Conservation (phyloP, 257 asterid genomes). For the Solanum ahanhuiri region DNA sequence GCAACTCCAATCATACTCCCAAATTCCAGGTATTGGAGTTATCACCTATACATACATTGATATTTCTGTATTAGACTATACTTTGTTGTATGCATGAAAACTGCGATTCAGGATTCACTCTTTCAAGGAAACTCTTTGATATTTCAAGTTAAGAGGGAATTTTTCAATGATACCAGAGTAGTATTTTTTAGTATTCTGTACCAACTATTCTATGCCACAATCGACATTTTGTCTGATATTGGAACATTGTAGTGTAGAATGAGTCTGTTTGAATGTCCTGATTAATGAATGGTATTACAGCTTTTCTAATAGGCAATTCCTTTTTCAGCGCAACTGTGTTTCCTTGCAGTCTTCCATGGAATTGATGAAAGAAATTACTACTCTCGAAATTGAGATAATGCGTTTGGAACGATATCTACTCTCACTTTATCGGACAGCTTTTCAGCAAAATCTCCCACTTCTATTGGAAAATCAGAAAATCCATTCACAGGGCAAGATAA, state of each 20-base stretch:
- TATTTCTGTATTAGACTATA: background rate
- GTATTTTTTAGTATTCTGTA: background rate
- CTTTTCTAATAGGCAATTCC: background rate
- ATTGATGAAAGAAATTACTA: constrained; percentile 59
- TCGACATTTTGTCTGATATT: background rate
- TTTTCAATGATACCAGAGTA: no score
- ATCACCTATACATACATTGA: background rate
- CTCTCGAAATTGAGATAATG: constrained; percentile 60
- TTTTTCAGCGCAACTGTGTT: background rate
- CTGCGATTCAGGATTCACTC: background rate
- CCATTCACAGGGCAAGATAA: constrained; percentile 11
- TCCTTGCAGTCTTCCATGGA: constrained; percentile 51
- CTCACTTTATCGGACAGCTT: constrained; percentile 57
- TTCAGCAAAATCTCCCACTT: constrained; percentile 37
- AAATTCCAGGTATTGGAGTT: constrained; percentile 15
- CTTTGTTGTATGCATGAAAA: background rate
- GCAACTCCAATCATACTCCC: constrained; percentile 8
- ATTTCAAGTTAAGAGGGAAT: background rate
- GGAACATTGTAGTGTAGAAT: background rate
- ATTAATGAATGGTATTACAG: background rate
- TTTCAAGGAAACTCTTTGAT: background rate
- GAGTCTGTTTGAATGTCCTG: background rate
- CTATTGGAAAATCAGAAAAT: constrained; percentile 11
- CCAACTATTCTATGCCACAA: background rate
- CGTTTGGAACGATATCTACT: constrained; percentile 68